Conservation (phyloP, 164 flowering plant genomes). For the Kalanchoe fedtschenkoi region DNA sequence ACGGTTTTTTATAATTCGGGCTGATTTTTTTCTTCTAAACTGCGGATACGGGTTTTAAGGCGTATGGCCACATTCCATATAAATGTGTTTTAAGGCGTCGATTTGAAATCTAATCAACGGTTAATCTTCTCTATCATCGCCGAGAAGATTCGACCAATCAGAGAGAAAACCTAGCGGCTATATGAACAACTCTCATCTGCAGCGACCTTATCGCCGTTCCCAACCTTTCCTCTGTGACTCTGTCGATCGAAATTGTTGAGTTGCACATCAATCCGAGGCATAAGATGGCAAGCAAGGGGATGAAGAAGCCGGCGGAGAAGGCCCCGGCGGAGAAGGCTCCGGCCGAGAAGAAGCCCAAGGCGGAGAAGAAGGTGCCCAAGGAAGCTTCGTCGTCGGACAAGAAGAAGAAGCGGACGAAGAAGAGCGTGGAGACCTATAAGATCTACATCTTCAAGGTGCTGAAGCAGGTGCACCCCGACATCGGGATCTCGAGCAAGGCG, state of each 20-base stretch:
- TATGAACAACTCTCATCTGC: background rate
- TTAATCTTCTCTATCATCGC: background rate
- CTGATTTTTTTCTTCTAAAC: no score
- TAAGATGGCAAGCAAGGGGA: background rate
- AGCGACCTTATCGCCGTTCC: no score
- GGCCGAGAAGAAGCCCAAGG: background rate
- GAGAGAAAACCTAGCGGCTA: background rate
- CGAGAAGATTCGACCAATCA: background rate
- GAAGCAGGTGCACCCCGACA: slow-evolving; percentile 2
- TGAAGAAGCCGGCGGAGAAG: slow-evolving; percentile 3
- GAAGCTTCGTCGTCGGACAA: background rate
- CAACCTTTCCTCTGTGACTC: no score
- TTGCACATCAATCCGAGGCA: background rate
- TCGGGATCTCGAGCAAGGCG: slow-evolving; percentile 2
- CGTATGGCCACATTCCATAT: background rate
- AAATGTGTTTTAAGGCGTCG: background rate
- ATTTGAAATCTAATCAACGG: background rate
- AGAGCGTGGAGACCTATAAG: background rate
- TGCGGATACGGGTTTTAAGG: no score
- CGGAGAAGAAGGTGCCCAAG: background rate
- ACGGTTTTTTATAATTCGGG: no score
- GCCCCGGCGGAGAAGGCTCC: background rate
- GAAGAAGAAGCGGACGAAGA: background rate
- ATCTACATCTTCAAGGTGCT: slow-evolving; percentile 3
- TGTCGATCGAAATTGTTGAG: background rate